Evolutionary conservation across 202 grass and related monocot species (phyloP).

Genomic region (Hordeum pubiflorum): DNA sequence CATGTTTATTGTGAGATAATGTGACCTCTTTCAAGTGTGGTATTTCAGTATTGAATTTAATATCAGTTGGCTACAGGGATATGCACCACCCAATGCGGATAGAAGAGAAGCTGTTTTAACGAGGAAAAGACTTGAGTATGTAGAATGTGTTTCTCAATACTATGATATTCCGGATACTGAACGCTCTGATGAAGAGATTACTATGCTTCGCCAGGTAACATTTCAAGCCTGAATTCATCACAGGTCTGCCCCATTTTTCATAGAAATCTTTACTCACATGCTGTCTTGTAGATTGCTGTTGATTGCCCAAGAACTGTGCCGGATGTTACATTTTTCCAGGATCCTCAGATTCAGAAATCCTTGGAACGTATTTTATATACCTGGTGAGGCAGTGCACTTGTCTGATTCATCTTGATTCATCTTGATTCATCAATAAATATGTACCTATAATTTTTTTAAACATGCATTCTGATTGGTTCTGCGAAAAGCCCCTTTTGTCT

Average conservation of each 20-base stretch:
- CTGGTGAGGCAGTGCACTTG: constrained; percentile 35
- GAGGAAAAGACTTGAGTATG: constrained; percentile 48
- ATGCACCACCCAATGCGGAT: constrained; percentile 82
- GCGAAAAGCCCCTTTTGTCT: neutral
- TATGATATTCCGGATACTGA: constrained; percentile 63
- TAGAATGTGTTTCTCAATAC: constrained; percentile 72
- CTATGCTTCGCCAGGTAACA: constrained; percentile 65
- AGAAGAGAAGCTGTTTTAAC: constrained; percentile 57
- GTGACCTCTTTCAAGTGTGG: neutral
- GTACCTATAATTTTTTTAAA: neutral
- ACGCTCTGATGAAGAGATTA: constrained; percentile 74
- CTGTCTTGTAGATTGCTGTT: constrained; percentile 56
- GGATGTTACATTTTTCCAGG: constrained; percentile 69
- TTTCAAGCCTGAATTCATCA: neutral
- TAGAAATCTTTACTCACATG: neutral
- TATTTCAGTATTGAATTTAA: constrained; percentile 35
- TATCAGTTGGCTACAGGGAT: constrained; percentile 68
- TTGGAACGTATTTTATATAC: constrained; percentile 71
- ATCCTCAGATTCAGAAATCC: constrained; percentile 68
- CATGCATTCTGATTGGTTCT: neutral
- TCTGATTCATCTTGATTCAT: neutral
- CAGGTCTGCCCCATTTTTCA: neutral
- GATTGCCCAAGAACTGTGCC: constrained; percentile 79
- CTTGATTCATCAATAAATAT: neutral
- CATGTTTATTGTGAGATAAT: neutral